These are phyloP conservation scores for Withania somnifera DNA, from an alignment of 305 asterid genomes.

Conservation along the genomic window DNA sequence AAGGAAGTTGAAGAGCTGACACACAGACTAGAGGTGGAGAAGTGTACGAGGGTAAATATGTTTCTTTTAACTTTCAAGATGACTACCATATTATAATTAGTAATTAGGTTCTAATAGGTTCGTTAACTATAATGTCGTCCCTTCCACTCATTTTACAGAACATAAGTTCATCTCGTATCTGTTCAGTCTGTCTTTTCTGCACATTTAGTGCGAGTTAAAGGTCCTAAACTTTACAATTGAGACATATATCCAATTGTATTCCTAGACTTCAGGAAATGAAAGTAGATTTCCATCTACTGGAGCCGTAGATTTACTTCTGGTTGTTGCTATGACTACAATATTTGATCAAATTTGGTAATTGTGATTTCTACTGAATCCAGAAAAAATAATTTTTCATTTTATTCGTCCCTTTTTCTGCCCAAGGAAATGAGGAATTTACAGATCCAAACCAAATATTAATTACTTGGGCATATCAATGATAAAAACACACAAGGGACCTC, in stretches of 20 bases:
- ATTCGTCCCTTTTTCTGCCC: not conserved
- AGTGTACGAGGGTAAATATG: constrained; percentile 48
- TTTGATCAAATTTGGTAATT: not conserved
- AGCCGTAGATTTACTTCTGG: not conserved
- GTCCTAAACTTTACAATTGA: not conserved
- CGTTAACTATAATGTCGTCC: not conserved
- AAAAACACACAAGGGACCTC: not conserved
- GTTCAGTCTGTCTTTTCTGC: not conserved
- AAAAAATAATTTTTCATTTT: no score
- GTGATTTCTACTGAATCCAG: not conserved
- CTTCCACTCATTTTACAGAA: not conserved
- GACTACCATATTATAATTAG: not conserved
- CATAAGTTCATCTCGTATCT: not conserved
- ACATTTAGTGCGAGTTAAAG: not conserved
- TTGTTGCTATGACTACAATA: not conserved
- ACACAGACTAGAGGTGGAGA: constrained; percentile 56
- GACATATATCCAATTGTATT: not conserved
- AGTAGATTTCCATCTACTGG: not conserved
- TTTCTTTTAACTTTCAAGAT: constrained; percentile 7
- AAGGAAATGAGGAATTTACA: not conserved
- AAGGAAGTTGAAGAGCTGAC: constrained; percentile 60
- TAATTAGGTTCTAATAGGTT: not conserved
- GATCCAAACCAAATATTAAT: not conserved
- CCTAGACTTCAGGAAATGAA: not conserved
- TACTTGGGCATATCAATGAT: not conserved